phyloP scores from a whole-genome alignment of 2,329 filamentous ascomycete species.

The Sporothrix phasma region DNA sequence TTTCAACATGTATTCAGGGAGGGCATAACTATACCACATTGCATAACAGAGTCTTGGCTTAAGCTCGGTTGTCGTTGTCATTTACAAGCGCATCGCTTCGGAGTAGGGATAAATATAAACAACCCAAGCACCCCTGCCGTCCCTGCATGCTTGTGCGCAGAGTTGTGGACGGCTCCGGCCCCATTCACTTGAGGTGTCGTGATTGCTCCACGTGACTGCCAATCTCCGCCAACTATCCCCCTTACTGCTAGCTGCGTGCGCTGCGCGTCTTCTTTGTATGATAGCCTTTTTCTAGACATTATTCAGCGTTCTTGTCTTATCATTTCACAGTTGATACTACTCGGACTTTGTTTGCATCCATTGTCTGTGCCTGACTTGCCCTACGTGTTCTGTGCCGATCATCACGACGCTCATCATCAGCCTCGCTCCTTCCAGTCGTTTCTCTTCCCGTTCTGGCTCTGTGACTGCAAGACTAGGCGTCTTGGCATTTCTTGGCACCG shows the following conservation, averaged over 20 bases:
- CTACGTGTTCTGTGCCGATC: background rate
- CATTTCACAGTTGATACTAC: background rate
- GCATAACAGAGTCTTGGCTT: background rate
- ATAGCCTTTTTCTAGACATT: background rate
- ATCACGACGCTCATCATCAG: background rate
- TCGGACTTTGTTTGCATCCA: background rate
- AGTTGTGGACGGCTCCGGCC: too few relatives aligned
- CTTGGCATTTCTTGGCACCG: slow-evolving; percentile 12
- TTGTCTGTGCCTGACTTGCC: background rate
- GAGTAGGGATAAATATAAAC: slow-evolving; percentile 4
- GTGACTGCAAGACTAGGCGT: background rate
- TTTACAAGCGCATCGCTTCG: background rate
- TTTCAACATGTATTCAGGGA: background rate
- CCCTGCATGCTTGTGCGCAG: background rate
- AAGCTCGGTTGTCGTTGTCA: background rate
- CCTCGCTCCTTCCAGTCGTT: background rate
- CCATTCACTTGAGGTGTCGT: background rate
- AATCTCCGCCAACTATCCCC: background rate
- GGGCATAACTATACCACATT: background rate
- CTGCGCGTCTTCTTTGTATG: background rate
- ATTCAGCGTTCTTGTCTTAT: background rate
- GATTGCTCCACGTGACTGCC: background rate
- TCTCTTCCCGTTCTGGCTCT: background rate
- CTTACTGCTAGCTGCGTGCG: background rate
- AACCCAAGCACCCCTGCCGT: background rate